Evolutionary conservation across 352 stramenopile species (phyloP), one percentile per base, ranked within the genome.

Genomic region (Phytophthora ramorum): DNA sequence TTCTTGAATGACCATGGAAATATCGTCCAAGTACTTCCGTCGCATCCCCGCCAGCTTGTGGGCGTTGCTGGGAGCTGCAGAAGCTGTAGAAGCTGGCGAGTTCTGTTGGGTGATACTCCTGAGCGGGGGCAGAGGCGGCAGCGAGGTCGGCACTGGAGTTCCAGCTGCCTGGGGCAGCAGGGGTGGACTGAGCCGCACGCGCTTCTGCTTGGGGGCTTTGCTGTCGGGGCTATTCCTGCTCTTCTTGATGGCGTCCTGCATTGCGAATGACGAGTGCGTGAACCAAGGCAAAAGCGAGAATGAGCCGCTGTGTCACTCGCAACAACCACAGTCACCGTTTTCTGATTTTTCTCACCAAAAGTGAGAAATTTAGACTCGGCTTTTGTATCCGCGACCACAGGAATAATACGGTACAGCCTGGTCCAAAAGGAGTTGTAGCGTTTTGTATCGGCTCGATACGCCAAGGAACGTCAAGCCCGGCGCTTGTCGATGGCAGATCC

Each of bases 1-100:
- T 43, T 81, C 55, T 45, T 76, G 62, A 20, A 69, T 44, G 19
- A 81, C 73, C 58, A 81, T 74, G 24, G 24, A 14, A 17, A 81
- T 71, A 22, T 78, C 69, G 1, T 47, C 52, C 26, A 68, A 12
- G 40, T 77, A 81, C 40, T 59, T 66, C 17, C 34, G 47, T 14
- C 69, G 62, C 28, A 81, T 56, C 41, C 74, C 58, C 4, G 50
- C 45, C 40, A 81, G 44, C 43, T 78, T 78, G 9, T 48, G 41
- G 1, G 32, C 26, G 50, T 57, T 71, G 43, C 19, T 60, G 56
- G 56, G 17, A 7, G 45, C 44, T 43, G 12, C 19, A 32, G 56
- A 40, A 8, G 28, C 30, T 50, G 50, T 41, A 2, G 45, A 4
- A 4, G 20, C 14, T 44, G 14, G 5, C 35, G 4, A 26, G n/a